Evolutionary conservation across 495 filamentous ascomycete species (phyloP).

Genomic region (Xylaria flabelliformis): DNA sequence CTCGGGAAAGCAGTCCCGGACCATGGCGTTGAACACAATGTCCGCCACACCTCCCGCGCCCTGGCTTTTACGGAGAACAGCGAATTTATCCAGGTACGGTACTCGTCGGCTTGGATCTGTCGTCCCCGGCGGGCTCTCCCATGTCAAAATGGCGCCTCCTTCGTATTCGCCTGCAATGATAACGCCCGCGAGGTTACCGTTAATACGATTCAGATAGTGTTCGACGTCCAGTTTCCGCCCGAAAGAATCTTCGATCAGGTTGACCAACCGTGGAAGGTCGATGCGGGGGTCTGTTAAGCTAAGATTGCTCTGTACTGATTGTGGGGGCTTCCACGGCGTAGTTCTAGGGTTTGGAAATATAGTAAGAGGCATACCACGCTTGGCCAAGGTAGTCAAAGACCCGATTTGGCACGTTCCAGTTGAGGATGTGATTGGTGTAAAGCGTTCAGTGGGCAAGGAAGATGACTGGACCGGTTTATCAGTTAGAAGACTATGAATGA

Average conservation of each 20-base stretch:
- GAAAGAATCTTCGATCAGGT: slow-evolving; percentile 95
- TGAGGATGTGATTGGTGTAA: slow-evolving; percentile 46
- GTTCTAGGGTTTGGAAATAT: slow-evolving; percentile 74
- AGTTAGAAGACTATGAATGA: slow-evolving; percentile 96
- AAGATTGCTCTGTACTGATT: slow-evolving; percentile 56
- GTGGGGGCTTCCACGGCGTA: slow-evolving; percentile 69
- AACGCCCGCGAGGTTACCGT: slow-evolving; percentile 80
- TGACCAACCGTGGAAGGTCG: slow-evolving; percentile 79
- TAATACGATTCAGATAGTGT: slow-evolving; percentile 80
- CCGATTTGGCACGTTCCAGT: slow-evolving; percentile 46
- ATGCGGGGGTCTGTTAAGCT: slow-evolving; percentile 78
- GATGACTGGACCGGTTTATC: slow-evolving; percentile 92
- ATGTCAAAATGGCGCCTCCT: slow-evolving; percentile 92
- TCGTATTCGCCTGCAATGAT: slow-evolving; percentile 98
- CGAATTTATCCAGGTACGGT: slow-evolving; percentile 98
- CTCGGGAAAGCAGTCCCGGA: slow-evolving; percentile 80
- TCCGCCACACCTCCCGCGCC: slow-evolving; percentile 93
- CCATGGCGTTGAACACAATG: slow-evolving; percentile 95
- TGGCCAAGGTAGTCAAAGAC: slow-evolving; percentile 78
- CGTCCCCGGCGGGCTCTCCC: slow-evolving; percentile 78
- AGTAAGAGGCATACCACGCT: slow-evolving; percentile 86
- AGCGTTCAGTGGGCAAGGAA: slow-evolving; percentile 76
- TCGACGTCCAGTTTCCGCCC: slow-evolving; percentile 80
- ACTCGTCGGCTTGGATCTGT: slow-evolving; percentile 67
- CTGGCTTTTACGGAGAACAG: slow-evolving; percentile 85